Percentiles rank a stretch among this genome's conserved stretches.
These are phyloP conservation scores for Orbilia blumenaviensis DNA, from an alignment of 2,329 filamentous ascomycete species.

Conservation along the genomic window DNA sequence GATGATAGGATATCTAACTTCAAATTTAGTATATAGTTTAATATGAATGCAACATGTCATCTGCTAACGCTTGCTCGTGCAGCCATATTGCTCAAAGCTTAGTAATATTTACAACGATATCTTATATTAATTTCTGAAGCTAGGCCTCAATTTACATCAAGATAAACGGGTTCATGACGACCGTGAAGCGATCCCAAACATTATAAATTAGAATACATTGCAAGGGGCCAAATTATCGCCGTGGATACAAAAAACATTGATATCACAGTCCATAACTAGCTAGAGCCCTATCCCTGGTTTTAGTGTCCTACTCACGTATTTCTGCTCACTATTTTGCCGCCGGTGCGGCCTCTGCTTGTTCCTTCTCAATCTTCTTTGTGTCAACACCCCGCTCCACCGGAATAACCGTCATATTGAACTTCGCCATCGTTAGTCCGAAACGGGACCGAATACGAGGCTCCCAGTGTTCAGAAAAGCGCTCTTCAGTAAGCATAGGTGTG, in stretches of 20 bases:
- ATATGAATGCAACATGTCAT: constrained; percentile 1
- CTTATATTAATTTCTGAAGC: no score
- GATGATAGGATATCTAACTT: not conserved
- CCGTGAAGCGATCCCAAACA: no score
- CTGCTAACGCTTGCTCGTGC: not conserved
- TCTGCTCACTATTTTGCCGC: constrained; percentile 3
- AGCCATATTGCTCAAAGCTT: not conserved
- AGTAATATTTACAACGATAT: not conserved
- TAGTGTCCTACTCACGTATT: no score
- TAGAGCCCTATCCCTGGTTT: not conserved
- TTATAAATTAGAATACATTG: not conserved
- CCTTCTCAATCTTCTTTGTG: constrained; percentile 55
- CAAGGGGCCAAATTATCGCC: not conserved
- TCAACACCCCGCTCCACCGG: constrained; percentile 61
- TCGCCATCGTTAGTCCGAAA: constrained; percentile 62
- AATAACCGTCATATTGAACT: constrained; percentile 62
- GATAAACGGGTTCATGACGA: no score
- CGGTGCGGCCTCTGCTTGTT: constrained; percentile 31
- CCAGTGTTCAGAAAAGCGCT: constrained; percentile 62
- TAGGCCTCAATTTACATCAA: no score
- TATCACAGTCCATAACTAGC: not conserved
- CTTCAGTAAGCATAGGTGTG: constrained; percentile 61
- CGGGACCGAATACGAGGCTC: constrained; percentile 61
- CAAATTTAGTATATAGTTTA: not conserved
- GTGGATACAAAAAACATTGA: not conserved